These are phyloP conservation scores for Jamesozyma spencerorum DNA, from an alignment of 805 yeast genomes.

Conservation along the genomic window DNA sequence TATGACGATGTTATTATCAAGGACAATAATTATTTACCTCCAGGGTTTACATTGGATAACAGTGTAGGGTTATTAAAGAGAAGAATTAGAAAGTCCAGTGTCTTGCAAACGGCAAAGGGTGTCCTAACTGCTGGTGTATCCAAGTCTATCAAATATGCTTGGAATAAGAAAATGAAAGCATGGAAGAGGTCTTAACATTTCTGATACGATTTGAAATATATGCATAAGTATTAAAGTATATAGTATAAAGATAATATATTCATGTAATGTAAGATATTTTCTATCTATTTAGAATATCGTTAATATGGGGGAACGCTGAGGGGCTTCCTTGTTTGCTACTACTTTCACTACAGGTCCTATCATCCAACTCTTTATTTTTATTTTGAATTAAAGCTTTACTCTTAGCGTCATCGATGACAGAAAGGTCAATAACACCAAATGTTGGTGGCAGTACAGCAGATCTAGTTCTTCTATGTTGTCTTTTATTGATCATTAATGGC, in stretches of 20 bases:
- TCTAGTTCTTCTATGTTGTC: constrained; percentile 20
- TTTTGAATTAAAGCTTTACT: neutral
- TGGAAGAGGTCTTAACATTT: constrained; percentile 8
- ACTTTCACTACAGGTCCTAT: constrained; percentile 26
- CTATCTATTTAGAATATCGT: too few species aligned
- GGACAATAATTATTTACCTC: constrained; percentile 30
- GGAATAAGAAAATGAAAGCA: constrained; percentile 51
- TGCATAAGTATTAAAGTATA: too few species aligned
- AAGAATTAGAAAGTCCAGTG: constrained; percentile 61
- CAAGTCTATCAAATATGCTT: constrained; percentile 64
- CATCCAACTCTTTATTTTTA: constrained; percentile 12
- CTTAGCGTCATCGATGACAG: constrained; percentile 14
- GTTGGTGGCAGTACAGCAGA: constrained; percentile 16
- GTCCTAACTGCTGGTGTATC: constrained; percentile 74
- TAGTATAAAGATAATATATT: neutral
- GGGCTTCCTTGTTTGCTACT: constrained; percentile 23
- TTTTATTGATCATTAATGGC: constrained; percentile 11
- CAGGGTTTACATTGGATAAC: constrained; percentile 32
- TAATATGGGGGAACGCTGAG: too few species aligned
- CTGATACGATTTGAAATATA: neutral
- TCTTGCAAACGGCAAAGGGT: constrained; percentile 74
- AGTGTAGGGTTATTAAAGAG: constrained; percentile 33
- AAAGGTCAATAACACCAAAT: constrained; percentile 27
- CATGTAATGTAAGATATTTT: neutral
- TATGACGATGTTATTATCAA: constrained; percentile 31